These are phyloP conservation scores for Globisporangium viniferum DNA, from an alignment of 352 stramenopile species.

Conservation along the genomic window DNA sequence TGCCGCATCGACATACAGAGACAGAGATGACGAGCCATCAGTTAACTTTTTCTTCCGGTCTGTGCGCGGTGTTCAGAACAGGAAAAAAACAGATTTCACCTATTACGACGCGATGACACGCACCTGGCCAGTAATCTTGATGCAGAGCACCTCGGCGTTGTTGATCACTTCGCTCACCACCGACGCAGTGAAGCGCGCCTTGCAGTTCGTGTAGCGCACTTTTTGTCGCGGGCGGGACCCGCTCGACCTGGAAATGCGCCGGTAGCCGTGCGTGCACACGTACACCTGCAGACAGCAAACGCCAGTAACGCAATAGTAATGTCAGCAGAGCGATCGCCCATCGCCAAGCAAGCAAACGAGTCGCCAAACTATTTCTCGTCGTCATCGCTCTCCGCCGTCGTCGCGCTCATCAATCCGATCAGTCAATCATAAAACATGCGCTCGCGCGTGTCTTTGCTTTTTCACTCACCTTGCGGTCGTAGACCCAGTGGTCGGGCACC, in stretches of 20 bases:
- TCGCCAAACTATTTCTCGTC: slow-evolving; percentile 2
- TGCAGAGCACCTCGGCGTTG: slow-evolving; percentile 52
- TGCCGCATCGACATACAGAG: neutral
- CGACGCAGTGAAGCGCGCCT: slow-evolving; percentile 62
- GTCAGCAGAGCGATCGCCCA: neutral
- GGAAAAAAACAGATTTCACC: neutral
- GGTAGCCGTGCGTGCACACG: slow-evolving; percentile 74
- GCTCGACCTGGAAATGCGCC: slow-evolving; percentile 58
- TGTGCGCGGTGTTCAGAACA: neutral
- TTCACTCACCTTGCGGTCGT: slow-evolving; percentile 55
- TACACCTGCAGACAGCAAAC: slow-evolving; percentile 40
- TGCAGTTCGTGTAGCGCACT: slow-evolving; percentile 67
- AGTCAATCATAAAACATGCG: neutral
- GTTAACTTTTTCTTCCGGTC: neutral
- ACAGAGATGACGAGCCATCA: neutral
- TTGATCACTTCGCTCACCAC: slow-evolving; percentile 50
- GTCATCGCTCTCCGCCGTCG: neutral
- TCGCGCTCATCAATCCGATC: neutral
- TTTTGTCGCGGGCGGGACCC: slow-evolving; percentile 62
- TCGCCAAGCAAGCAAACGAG: neutral
- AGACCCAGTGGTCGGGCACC: slow-evolving; percentile 59
- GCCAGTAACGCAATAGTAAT: slow-evolving; percentile 6
- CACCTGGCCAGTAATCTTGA: slow-evolving; percentile 50
- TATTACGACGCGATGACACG: neutral
- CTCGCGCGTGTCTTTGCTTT: slow-evolving; percentile 6